Evolutionary conservation across 139 green algal species (phyloP).

Genomic region (Picochlorum sp.): DNA sequence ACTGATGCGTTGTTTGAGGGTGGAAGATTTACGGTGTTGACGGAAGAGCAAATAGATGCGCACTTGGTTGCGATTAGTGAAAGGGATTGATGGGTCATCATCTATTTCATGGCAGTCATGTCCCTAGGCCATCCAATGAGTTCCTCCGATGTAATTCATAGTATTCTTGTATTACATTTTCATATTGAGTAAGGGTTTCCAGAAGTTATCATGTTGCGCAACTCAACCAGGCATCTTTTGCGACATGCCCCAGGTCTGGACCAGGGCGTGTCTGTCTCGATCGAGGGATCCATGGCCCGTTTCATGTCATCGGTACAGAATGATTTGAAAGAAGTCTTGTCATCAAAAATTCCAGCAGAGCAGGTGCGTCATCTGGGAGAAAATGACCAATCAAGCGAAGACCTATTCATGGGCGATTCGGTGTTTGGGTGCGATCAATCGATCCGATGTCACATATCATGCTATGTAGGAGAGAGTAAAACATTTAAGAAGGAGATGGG

Average conservation of each 20-base stretch:
- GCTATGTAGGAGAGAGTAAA: slow-evolving; percentile 67
- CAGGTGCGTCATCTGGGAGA: slow-evolving; percentile 39
- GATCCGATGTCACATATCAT: too few species aligned
- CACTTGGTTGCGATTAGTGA: slow-evolving; percentile 85
- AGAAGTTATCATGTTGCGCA: too few species aligned
- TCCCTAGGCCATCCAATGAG: background rate
- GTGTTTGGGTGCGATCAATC: too few species aligned
- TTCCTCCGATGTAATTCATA: too few species aligned
- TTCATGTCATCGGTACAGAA: slow-evolving; percentile 5
- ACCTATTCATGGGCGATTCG: too few species aligned
- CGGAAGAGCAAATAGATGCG: slow-evolving; percentile 66
- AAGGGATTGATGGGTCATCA: slow-evolving; percentile 53
- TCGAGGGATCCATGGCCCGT: too few species aligned
- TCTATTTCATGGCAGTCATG: background rate
- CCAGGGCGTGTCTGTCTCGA: too few species aligned
- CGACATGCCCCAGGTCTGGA: too few species aligned
- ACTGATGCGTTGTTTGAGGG: background rate
- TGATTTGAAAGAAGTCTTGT: slow-evolving; percentile 47
- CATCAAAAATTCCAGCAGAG: slow-evolving; percentile 56
- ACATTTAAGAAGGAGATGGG: slow-evolving; percentile 71
- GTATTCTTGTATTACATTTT: too few species aligned
- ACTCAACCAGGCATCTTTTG: too few species aligned
- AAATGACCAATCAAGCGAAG: background rate
- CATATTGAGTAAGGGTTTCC: too few species aligned
- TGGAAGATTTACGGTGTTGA: slow-evolving; percentile 41